Evolutionary conservation across 1,139 yeast genomes (phyloP).

Genomic region (Casaregolazyma lundiana): DNA sequence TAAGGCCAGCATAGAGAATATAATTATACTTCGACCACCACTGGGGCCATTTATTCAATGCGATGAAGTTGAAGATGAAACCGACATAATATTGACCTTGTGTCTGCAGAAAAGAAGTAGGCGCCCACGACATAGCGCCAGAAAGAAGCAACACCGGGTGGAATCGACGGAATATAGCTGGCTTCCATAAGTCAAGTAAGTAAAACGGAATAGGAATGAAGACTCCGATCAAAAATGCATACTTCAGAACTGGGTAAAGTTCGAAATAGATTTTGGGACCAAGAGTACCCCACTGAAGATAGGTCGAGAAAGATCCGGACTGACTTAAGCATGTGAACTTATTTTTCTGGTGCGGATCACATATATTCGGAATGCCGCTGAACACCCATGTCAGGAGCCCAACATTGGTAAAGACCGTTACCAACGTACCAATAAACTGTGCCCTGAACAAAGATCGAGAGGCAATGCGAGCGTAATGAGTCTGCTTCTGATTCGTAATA

Average conservation of each 20-base stretch:
- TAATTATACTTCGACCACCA: conserved; percentile 47
- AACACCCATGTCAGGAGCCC: conserved; percentile 53
- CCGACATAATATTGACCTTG: conserved; percentile 49
- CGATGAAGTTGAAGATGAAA: conserved; percentile 47
- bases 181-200: conserved; percentile 22
- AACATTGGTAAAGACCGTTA: conserved; percentile 37
- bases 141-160: conserved; percentile 50
- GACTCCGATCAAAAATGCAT: conserved; percentile 52
- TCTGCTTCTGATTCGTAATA: conserved; percentile 52
- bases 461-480: conserved; percentile 55
- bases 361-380: conserved; percentile 42
- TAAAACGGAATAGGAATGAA: conserved; percentile 41
- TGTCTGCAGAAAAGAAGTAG: conserved; percentile 47
- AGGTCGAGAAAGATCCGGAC: conserved; percentile 44
- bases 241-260: conserved; percentile 43
- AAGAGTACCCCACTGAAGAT: conserved; percentile 59
- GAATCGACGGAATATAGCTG: conserved; percentile 1
- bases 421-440: conserved; percentile 48
- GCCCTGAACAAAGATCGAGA: conserved; percentile 58
- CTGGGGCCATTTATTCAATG: conserved; percentile 45
- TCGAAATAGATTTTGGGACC: conserved; percentile 58
- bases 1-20: conserved; percentile 48
- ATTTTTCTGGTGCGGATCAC: conserved; percentile 39
- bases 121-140: conserved; percentile 43
- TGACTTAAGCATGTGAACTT: conserved; percentile 35